Evolutionary conservation across 2,329 filamentous ascomycete species (phyloP).

Genomic region (Aspergillus eucalypticola): DNA sequence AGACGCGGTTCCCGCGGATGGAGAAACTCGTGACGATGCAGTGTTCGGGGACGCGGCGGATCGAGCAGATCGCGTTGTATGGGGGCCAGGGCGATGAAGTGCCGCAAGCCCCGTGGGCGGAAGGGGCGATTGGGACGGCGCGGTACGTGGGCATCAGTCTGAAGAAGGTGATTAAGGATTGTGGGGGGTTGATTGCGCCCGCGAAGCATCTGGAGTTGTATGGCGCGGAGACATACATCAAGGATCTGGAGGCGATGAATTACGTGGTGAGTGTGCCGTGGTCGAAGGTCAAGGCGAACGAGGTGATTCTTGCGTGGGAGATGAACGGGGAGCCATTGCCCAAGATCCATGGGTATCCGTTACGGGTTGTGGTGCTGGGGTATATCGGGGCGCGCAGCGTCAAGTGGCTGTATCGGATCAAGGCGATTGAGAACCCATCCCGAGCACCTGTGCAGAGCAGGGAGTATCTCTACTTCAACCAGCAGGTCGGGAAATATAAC

Average conservation of each 20-base stretch:
- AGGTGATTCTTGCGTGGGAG: constrained; percentile 69
- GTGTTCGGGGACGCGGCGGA: constrained; percentile 67
- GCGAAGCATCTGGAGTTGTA: constrained; percentile 67
- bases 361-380: constrained; percentile 63
- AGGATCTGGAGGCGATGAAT: constrained; percentile 64
- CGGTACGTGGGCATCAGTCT: constrained; percentile 64
- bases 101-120: constrained; percentile 55
- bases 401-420: constrained; percentile 65
- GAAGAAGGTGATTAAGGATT: constrained; percentile 70
- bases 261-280: constrained; percentile 68
- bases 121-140: constrained; percentile 69
- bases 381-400: constrained; percentile 68
- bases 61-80: constrained; percentile 68
- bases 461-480: constrained; percentile 69
- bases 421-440: constrained; percentile 59
- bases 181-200: constrained; percentile 59
- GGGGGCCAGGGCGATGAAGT: constrained; percentile 67
- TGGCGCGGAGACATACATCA: constrained; percentile 73
- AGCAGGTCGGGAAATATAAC: constrained; percentile 69
- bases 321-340: constrained; percentile 69
- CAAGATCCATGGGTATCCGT: constrained; percentile 65
- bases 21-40: constrained; percentile 64
- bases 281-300: constrained; percentile 66
- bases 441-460: constrained; percentile 63
- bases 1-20: constrained; percentile 60